Evolutionary conservation across 2,329 filamentous ascomycete genomes (phyloP).

Genomic region (Aureobasidium sp.): DNA sequence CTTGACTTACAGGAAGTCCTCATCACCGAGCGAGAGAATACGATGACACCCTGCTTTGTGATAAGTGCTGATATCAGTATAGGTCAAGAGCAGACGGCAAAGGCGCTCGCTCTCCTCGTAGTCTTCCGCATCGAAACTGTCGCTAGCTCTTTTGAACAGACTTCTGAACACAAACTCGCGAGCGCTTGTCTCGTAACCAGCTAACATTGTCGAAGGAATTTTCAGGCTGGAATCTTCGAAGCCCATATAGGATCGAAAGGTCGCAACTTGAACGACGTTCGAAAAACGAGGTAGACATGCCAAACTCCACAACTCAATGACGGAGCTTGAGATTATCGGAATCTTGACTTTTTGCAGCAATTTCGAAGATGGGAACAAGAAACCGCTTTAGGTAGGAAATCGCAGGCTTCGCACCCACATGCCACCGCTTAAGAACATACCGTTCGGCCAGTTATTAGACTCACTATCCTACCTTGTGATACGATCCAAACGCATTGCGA

Average conservation of each 20-base stretch:
- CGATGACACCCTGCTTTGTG: conserved; percentile 17
- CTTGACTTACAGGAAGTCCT: conserved; percentile 5
- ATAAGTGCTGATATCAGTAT: conserved; percentile 8
- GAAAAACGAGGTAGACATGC: not conserved
- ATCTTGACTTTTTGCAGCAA: not conserved
- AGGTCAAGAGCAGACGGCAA: conserved; percentile 4
- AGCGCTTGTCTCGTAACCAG: conserved; percentile 7
- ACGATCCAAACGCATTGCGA: not conserved
- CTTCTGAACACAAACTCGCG: conserved; percentile 7
- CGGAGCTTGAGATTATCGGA: not conserved
- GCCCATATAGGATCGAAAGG: too few species aligned
- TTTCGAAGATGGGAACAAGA: conserved; percentile 1
- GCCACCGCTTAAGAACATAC: not conserved
- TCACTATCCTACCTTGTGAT: not conserved
- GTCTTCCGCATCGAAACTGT: not conserved
- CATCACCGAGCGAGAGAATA: conserved; percentile 5
- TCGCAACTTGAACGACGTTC: not conserved
- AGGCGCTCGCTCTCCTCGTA: conserved; percentile 4
- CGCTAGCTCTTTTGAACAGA: conserved; percentile 6
- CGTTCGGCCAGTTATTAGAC: not conserved
- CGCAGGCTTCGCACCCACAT: not conserved
- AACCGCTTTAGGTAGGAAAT: conserved; percentile 12
- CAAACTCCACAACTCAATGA: not conserved
- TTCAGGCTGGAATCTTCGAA: not conserved
- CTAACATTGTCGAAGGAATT: not conserved